Conservation (phyloP, 768 basidiomycete genomes). For the Lactarius deliciosus region DNA sequence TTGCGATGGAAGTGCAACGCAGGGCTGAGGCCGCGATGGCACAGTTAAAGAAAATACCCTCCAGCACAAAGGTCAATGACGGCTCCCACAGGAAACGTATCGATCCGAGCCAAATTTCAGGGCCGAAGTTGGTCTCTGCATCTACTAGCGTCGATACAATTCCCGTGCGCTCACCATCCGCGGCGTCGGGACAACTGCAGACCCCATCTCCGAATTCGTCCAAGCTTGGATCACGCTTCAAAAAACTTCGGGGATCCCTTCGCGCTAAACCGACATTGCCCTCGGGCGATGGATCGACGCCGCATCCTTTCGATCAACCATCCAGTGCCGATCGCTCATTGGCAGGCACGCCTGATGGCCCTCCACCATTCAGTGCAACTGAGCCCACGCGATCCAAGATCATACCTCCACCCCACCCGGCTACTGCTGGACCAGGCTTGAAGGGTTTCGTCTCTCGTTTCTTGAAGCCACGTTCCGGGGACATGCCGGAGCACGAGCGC, state of each 20-base stretch:
- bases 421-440: slow-evolving; percentile 69
- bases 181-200: slow-evolving; percentile 30
- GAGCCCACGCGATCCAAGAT: slow-evolving; percentile 57
- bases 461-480: slow-evolving; percentile 42
- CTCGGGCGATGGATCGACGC: slow-evolving; percentile 51
- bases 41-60: slow-evolving; percentile 43
- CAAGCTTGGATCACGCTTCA: slow-evolving; percentile 72
- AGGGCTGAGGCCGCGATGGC: slow-evolving; percentile 39
- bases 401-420: slow-evolving; percentile 59
- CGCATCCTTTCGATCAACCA: slow-evolving; percentile 46
- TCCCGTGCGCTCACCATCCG: slow-evolving; percentile 33
- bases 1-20: slow-evolving; percentile 27
- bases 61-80: slow-evolving; percentile 38
- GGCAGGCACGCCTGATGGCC: slow-evolving; percentile 38
- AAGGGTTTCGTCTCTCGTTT: slow-evolving; percentile 83
- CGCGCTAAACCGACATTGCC: slow-evolving; percentile 50
- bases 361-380: slow-evolving; percentile 44
- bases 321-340: slow-evolving; percentile 39
- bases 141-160: slow-evolving; percentile 41
- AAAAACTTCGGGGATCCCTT: slow-evolving; percentile 66
- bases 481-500: slow-evolving; percentile 34
- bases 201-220: slow-evolving; percentile 35
- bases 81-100: slow-evolving; percentile 35
- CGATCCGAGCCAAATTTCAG: slow-evolving; percentile 41
- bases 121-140: slow-evolving; percentile 42